Base-by-base conservation (phyloP, 192 early-diverging fungal species). In the Coemansia sp. region DNA sequence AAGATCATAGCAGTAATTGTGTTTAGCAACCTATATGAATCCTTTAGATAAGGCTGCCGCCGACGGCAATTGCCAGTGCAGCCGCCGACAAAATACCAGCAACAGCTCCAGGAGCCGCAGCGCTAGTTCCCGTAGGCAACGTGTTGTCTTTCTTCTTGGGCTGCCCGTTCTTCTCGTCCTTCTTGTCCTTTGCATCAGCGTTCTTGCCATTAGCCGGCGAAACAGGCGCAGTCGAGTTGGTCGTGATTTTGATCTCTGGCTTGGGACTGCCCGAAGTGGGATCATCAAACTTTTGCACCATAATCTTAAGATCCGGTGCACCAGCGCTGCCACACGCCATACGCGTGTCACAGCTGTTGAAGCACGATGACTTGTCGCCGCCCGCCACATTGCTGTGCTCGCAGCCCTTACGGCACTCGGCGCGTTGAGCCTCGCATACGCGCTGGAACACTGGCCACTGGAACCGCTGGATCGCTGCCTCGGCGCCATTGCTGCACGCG, bases 401-500 rank as follows among this genome's bases (percentile, higher is more conserved):
- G 66, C 78, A 81, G 7, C 61, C 63, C 12, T 48, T 15, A 37
- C 70, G 72, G 57, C 78, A 81, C 41, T 81, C 78, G 38, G 67
- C 50, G 32, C 72, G 69, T 24, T 72, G 69, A 1, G 73, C 66
- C 69, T 81, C 72, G 72, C 78, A 81, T 10, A 81, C 78, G 43
- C 78, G 78, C 69, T 75, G 78, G 78, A 75, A 81, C 19, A 70
- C 78, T 6, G 78, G 78, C 78, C 78, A 81, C 56, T 81, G 78
- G 61, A 75, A 69, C 62, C 78, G 72, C 48, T 57, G 72, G 57
- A 81, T 72, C n/a, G 73, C 65, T 2, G 73, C 62, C 17, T 81
- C 78, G 29, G 78, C 78, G n/a, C 78, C 78, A 32, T 81, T 81
- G 55, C 25, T 64, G 63, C 78, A 81, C 10, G 50, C 17, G 63